Evolutionary conservation across 305 asterid genomes (phyloP).

Genomic region (Plantago lanceolata): DNA sequence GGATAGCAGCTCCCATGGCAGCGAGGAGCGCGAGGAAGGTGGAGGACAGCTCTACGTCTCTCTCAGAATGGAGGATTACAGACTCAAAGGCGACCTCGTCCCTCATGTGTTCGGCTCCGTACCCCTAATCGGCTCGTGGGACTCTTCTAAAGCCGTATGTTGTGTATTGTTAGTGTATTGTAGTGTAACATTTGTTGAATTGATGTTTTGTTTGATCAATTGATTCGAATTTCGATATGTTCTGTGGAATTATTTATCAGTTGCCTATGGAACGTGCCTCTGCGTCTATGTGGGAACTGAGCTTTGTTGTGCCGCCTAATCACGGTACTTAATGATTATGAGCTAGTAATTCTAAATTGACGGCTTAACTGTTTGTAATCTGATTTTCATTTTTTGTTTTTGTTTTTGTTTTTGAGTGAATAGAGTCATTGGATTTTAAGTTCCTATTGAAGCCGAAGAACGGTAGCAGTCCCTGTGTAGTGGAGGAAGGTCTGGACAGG

Average conservation of each 20-base stretch:
- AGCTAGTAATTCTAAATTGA: background rate
- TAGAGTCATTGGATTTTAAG: constrained; percentile 94
- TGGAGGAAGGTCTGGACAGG: constrained; percentile 90
- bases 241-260: constrained; percentile 38
- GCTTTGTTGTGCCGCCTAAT: constrained; percentile 91
- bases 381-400: constrained; percentile 5
- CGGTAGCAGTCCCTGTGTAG: constrained; percentile 46
- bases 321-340: constrained; percentile 53
- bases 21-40: constrained; percentile 52
- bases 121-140: constrained; percentile 93
- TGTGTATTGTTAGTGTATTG: background rate
- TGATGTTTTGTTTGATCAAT: constrained; percentile 5
- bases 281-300: constrained; percentile 84
- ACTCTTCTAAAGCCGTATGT: constrained; percentile 75
- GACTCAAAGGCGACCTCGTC: constrained; percentile 58
- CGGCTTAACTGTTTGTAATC: background rate
- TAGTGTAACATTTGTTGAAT: background rate
- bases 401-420: constrained; percentile 9
- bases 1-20: constrained; percentile 55
- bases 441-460: constrained; percentile 80
- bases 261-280: constrained; percentile 89
- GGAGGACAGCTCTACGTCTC: constrained; percentile 85
- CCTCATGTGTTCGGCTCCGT: constrained; percentile 91
- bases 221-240: background rate
- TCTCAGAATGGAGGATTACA: constrained; percentile 72